Evolutionary conservation across 2,329 filamentous ascomycete genomes (phyloP).

Genomic region (Phialocephala subalpina): DNA sequence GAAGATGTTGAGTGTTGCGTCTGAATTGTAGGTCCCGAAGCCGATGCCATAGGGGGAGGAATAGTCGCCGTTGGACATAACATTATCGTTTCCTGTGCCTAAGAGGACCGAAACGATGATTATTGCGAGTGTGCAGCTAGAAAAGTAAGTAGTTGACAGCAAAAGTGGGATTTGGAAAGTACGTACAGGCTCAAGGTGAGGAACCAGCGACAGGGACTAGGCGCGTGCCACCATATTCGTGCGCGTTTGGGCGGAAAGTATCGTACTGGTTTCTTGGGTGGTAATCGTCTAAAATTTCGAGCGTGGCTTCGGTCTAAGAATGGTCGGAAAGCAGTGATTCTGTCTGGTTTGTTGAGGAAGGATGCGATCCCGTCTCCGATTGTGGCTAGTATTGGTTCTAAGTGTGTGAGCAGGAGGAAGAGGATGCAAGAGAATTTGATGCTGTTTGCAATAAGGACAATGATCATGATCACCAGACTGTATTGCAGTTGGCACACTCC

Average conservation of each 20-base stretch:
- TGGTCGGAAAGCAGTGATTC: constrained; percentile 36
- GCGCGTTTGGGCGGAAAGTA: constrained; percentile 15
- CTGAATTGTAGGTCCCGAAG: constrained; percentile 30
- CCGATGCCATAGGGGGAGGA: constrained; percentile 19
- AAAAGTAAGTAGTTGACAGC: constrained; percentile 5
- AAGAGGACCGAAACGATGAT: constrained; percentile 9
- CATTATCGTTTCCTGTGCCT: constrained; percentile 15
- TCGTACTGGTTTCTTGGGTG: neutral
- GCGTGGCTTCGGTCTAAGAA: constrained; percentile 37
- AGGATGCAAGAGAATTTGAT: constrained; percentile 31
- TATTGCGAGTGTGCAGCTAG: constrained; percentile 14
- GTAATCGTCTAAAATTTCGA: constrained; percentile 16
- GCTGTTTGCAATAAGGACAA: constrained; percentile 26
- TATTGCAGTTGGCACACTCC: constrained; percentile 34
- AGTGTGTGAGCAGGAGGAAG: constrained; percentile 19
- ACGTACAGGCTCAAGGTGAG: constrained; percentile 28
- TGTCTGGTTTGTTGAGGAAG: constrained; percentile 46
- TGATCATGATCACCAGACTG: constrained; percentile 33
- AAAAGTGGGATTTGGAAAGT: neutral
- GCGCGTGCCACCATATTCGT: constrained; percentile 32
- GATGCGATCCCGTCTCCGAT: constrained; percentile 48
- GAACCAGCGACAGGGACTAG: constrained; percentile 25
- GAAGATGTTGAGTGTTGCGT: constrained; percentile 22
- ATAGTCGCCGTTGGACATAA: neutral
- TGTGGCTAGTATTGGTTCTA: constrained; percentile 40